Base-by-base conservation (phyloP, 768 basidiomycete species). In the Mycena galericulata region DNA sequence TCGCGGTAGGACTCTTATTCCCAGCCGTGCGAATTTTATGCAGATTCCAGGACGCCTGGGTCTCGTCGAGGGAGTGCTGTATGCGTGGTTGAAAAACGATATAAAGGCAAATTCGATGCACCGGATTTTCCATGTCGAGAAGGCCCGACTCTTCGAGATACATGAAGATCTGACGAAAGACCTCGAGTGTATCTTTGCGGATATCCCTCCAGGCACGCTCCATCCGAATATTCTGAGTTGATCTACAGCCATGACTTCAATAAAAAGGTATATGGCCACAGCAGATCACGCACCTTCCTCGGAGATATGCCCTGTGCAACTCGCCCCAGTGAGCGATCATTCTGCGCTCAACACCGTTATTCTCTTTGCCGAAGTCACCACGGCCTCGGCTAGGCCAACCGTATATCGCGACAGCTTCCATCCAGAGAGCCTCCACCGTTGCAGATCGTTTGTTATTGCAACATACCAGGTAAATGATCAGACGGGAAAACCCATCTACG, bases 401-500 rank as follows among this genome's bases (percentile, higher is more conserved):
- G 72, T 72, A 73, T 20, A 41, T 61, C n/a, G 14, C n/a, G 17
- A 77, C 73, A 2, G 71, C 73, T 20, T 65, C 50, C 14, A 68
- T 20, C 51, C 76, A 80, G 14, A 69, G 51, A 4, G 40, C 20
- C 24, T 68, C 68, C 7, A 79, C 76, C 10, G 78, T 79, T 0
- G 34, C 22, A 7, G 76, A 59, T 2, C 69, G 47, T 55, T 79
- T 81, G 68, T 80, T 80, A 46, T 75, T 76, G 32, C 64, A 60
- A 40, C 76, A 77, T 5, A 56, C 66, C 6, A 79, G 71, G 56
- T 77, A 79, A 15, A 76, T 71, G 3, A 83, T 73, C 17, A 79
- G 75, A 1, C 78, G 68, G 49, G 79, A 80, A 68, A 77, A 79
- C 0, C 84, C 84, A 70, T 85, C 82, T 22, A 83, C 70, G 59